These are phyloP conservation scores for Trypanosoma platydactyli DNA, from an alignment of 208 protist species.

Conservation along the genomic window DNA sequence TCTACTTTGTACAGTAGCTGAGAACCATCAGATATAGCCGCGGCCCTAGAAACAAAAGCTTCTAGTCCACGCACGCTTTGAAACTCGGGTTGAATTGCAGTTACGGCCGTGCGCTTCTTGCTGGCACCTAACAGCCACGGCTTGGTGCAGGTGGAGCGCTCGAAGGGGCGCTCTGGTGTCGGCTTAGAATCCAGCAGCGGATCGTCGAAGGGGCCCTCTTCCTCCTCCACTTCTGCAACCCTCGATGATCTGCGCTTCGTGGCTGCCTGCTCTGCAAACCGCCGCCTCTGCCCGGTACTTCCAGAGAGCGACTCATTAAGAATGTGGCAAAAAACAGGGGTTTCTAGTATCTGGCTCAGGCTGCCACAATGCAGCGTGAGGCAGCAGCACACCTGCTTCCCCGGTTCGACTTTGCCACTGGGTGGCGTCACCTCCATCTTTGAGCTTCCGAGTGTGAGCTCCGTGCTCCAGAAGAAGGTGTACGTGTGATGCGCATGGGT, in stretches of 20 bases:
- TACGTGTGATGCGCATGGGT: slow-evolving; percentile 51
- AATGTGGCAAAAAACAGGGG: slow-evolving; percentile 57
- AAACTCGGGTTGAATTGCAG: slow-evolving; percentile 33
- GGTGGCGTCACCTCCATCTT: slow-evolving; percentile 45
- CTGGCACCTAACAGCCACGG: neutral
- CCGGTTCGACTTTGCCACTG: slow-evolving; percentile 56
- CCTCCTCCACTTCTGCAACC: slow-evolving; percentile 10
- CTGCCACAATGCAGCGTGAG: slow-evolving; percentile 77
- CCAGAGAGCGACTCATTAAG: slow-evolving; percentile 35
- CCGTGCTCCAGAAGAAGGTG: slow-evolving; percentile 59
- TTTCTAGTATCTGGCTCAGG: slow-evolving; percentile 74
- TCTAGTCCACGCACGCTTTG: slow-evolving; percentile 31
- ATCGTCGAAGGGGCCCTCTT: slow-evolving; percentile 14
- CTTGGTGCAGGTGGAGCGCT: slow-evolving; percentile 40
- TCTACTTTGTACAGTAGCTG: slow-evolving; percentile 22
- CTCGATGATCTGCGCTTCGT: slow-evolving; percentile 7
- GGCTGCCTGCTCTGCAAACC: neutral
- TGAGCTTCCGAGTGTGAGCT: slow-evolving; percentile 53
- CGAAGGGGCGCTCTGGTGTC: slow-evolving; percentile 20
- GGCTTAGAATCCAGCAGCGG: slow-evolving; percentile 24
- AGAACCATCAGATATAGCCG: slow-evolving; percentile 1
- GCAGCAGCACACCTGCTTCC: slow-evolving; percentile 39
- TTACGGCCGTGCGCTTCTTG: slow-evolving; percentile 34
- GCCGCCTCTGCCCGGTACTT: neutral
- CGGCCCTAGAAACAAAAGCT: neutral